Evolutionary conservation across 768 basidiomycete genomes (phyloP), one percentile per base, ranked within the genome.

Genomic region (Suillus alpinus): DNA sequence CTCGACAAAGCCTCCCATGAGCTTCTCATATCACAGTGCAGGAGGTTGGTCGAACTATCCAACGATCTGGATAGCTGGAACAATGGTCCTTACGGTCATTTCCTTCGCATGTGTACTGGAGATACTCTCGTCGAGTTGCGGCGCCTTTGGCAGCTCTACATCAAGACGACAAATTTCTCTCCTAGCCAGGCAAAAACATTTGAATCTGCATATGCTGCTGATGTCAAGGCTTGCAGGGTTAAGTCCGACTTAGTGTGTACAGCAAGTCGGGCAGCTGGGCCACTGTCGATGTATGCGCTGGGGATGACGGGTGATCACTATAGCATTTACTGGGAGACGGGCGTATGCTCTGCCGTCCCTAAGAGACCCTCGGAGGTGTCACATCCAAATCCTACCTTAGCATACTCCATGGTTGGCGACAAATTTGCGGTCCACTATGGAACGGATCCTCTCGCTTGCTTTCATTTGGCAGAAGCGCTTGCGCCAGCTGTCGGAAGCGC

Each of bases 381-480:
- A 26, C 41, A 57, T 46, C 60, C 70, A 49, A 73, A 75, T 26
- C 74, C 72, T 1, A 74, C 72, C 10, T 70, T 73, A 16, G 65
- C 60, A 1, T 75, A 71, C 34, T 74, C 72, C 20, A 12, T 46
- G 12, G 55, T 59, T 1, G 61, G 66, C n/a, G 67, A 72, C 0
- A 51, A 59, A 50, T 70, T 70, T 6, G 50, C 65, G 31, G 63
- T 72, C 5, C 74, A 72, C 40, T 75, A 70, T 46, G 74, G 66
- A 13, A 62, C 58, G n/a, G 74, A 73, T 52, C 74, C 72, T 10
- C 56, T 73, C 6, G 58, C 63, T 3, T 72, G 72, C 20, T 73
- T 75, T 46, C 72, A 74, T 63, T 65, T 75, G 13, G 74, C 72
- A 16, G 70, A 74, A 31, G 43, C 58, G 12, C 58, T 73, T 20